phyloP scores from a whole-genome alignment of 306 rosid species.

The Pueraria montana region DNA sequence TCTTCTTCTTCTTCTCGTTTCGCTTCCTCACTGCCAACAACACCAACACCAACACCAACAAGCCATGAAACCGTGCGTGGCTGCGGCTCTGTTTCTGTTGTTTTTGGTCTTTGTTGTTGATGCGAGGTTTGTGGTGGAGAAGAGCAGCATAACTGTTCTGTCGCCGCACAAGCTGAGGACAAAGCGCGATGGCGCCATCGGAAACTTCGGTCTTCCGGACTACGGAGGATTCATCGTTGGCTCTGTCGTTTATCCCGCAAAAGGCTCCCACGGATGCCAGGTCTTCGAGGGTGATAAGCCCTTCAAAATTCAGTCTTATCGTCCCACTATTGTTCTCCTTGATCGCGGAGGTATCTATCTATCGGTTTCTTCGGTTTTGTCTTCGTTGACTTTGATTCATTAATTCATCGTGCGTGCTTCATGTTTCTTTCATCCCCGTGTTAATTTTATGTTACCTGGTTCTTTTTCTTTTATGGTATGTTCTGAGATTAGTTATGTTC shows the following conservation, averaged over 20 bases:
- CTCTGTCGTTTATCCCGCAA: slow-evolving; percentile 69
- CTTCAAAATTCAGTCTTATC: slow-evolving; percentile 56
- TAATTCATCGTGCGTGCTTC: too few relatives aligned
- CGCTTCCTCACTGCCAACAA: background rate
- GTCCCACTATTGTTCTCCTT: slow-evolving; percentile 71
- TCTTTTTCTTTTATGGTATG: background rate
- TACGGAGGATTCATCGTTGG: slow-evolving; percentile 90
- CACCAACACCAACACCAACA: background rate
- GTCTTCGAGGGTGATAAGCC: slow-evolving; percentile 81
- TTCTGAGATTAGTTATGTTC: background rate
- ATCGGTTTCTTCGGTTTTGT: background rate
- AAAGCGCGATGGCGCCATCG: slow-evolving; percentile 77
- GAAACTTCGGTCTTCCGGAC: slow-evolving; percentile 90
- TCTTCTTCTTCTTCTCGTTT: background rate
- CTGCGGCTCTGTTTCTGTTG: background rate
- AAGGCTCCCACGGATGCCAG: slow-evolving; percentile 63
- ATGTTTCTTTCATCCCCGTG: too few relatives aligned
- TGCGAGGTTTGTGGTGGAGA: slow-evolving; percentile 86
- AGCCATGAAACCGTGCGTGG: background rate
- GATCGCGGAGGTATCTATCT: slow-evolving; percentile 88
- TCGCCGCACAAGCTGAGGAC: slow-evolving; percentile 61
- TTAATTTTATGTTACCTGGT: too few relatives aligned
- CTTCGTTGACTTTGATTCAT: slow-evolving; percentile 27
- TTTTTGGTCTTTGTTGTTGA: slow-evolving; percentile 38
- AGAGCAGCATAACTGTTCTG: slow-evolving; percentile 68